Conservation (phyloP, 768 basidiomycete genomes). For the Phallus indusiatus region DNA sequence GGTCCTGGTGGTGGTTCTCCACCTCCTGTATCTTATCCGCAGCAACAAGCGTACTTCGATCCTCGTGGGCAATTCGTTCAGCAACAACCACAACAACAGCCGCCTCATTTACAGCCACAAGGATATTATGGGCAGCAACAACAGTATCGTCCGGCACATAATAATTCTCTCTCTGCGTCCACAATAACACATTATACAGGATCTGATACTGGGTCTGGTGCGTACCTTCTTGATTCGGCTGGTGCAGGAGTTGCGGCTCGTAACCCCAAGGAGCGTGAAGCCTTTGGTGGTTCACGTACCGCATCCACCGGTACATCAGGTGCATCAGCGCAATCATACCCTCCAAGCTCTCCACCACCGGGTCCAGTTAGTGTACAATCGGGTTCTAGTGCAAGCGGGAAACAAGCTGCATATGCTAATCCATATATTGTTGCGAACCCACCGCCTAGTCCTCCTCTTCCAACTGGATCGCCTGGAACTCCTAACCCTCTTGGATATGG, state of each 20-base stretch:
- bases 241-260: not conserved
- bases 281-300: not conserved
- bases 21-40: not conserved
- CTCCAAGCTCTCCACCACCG: not conserved
- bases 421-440: not conserved
- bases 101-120: not conserved
- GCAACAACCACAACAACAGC: not conserved
- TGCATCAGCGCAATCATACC: not conserved
- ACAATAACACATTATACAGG: not conserved
- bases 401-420: not conserved
- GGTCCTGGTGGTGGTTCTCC: not conserved
- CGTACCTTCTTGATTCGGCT: not conserved
- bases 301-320: not conserved
- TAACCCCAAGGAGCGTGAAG: slow-evolving; percentile 5
- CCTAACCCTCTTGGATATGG: not conserved
- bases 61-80: not conserved
- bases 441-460: not conserved
- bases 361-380: not conserved
- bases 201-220: not conserved
- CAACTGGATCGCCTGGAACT: not conserved
- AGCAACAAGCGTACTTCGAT: not conserved
- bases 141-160: not conserved
- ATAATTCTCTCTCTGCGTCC: not conserved
- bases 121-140: not conserved
- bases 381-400: not conserved